Percentiles rank a stretch among this genome's conserved stretches.
Evolutionary conservation across 2,329 filamentous ascomycete species (phyloP).

Genomic region (Aaosphaeria arxii): DNA sequence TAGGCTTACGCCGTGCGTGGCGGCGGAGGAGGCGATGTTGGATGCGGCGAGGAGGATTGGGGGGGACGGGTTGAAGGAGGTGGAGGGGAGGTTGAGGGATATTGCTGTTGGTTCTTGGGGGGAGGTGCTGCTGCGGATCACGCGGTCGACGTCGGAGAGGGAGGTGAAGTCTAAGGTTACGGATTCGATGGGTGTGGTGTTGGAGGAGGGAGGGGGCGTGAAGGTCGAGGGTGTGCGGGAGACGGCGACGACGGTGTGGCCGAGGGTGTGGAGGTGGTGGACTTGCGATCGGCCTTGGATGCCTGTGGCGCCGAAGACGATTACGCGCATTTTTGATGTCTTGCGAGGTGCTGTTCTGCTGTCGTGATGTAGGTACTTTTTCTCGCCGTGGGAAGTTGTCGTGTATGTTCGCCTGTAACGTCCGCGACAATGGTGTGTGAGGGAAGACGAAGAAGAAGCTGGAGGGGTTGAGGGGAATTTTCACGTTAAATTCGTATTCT

Average conservation of each 20-base stretch:
- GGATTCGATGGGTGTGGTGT: slow-evolving; percentile 13
- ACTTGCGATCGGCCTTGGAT: slow-evolving; percentile 29
- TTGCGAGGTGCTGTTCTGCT: background rate
- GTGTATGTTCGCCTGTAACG: too few species aligned
- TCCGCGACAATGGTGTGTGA: background rate
- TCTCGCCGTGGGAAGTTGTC: background rate
- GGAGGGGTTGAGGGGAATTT: too few species aligned
- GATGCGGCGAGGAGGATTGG: slow-evolving; percentile 21
- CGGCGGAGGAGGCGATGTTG: slow-evolving; percentile 16
- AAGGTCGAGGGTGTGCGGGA: slow-evolving; percentile 16
- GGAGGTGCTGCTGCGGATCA: slow-evolving; percentile 15
- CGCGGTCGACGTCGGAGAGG: slow-evolving; percentile 8
- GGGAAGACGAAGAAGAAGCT: background rate
- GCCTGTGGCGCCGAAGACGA: slow-evolving; percentile 28
- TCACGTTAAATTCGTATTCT: too few species aligned
- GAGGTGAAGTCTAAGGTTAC: slow-evolving; percentile 21
- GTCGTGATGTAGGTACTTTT: background rate
- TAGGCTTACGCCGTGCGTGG: slow-evolving; percentile 14
- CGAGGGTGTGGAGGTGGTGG: slow-evolving; percentile 16
- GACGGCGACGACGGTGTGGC: slow-evolving; percentile 25
- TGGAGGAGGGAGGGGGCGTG: slow-evolving; percentile 4
- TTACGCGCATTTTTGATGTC: slow-evolving; percentile 16
- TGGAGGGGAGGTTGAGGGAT: slow-evolving; percentile 27
- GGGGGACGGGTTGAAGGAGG: slow-evolving; percentile 22
- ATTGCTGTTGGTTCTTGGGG: slow-evolving; percentile 3